Conservation (phyloP, 108 stramenopile species). For the Cyclotella atomus region DNA sequence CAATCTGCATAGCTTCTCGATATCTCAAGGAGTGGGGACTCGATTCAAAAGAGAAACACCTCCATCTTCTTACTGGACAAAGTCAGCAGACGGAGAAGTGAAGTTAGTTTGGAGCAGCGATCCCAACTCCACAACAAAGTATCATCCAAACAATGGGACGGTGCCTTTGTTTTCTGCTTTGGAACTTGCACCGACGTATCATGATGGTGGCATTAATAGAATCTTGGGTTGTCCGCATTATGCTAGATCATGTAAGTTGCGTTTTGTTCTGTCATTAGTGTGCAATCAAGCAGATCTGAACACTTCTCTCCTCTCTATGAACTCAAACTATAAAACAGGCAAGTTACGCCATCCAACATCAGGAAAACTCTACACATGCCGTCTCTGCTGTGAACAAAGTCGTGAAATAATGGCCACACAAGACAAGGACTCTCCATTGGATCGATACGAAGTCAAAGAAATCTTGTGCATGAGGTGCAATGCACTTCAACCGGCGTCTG, state of each 20-base stretch:
- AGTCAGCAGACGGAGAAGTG: slow-evolving; percentile 58
- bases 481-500: slow-evolving; percentile 83
- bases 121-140: slow-evolving; percentile 27
- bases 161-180: slow-evolving; percentile 76
- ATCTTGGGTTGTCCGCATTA: slow-evolving; percentile 93
- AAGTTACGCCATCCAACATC: slow-evolving; percentile 91
- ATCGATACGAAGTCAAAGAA: slow-evolving; percentile 88
- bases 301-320: too few species aligned
- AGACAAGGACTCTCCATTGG: slow-evolving; percentile 83
- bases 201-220: slow-evolving; percentile 73
- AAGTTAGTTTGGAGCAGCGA: slow-evolving; percentile 65
- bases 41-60: slow-evolving; percentile 58
- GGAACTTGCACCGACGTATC: slow-evolving; percentile 86
- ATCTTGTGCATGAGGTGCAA: slow-evolving; percentile 91
- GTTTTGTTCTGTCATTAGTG: not conserved
- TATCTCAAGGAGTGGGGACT: slow-evolving; percentile 24
- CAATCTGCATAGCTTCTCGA: slow-evolving; percentile 30
- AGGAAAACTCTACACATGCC: slow-evolving; percentile 90
- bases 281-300: too few species aligned
- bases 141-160: slow-evolving; percentile 31
- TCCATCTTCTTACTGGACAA: slow-evolving; percentile 73
- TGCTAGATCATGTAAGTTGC: slow-evolving; percentile 66
- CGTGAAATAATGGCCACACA: slow-evolving; percentile 72
- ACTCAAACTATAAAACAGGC: too few species aligned
- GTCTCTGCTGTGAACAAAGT: slow-evolving; percentile 93